Conservation (phyloP, 306 rosid species). For the Begonia masoniana region DNA sequence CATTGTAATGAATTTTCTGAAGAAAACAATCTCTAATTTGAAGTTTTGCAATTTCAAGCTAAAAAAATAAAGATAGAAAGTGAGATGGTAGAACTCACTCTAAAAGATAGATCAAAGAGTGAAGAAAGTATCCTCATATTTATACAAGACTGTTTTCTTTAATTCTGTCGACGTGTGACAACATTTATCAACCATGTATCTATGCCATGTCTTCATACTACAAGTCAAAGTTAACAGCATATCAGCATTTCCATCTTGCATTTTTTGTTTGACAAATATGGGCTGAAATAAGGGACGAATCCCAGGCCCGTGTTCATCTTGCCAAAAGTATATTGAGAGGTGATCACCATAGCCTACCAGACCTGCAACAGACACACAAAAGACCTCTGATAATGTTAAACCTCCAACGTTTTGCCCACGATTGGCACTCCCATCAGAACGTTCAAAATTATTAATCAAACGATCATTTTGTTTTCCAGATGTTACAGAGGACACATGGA, state of each 20-base stretch:
- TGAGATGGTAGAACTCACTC: no score
- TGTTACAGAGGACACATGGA: conserved; percentile 27
- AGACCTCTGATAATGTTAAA: conserved; percentile 68
- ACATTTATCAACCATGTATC: conserved; percentile 54
- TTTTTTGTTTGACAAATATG: conserved; percentile 16
- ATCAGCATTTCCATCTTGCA: conserved; percentile 19
- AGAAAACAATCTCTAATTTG: no score
- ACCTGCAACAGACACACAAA: conserved; percentile 73
- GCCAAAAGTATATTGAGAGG: conserved; percentile 48
- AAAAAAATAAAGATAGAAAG: no score
- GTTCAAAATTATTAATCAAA: conserved; percentile 29
- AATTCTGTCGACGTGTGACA: no score
- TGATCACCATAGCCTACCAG: conserved; percentile 80
- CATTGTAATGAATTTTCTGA: no score
- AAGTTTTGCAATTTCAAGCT: no score
- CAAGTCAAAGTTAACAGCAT: conserved; percentile 19
- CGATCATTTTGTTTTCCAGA: conserved; percentile 37
- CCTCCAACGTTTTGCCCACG: conserved; percentile 43
- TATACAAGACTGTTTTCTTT: no score
- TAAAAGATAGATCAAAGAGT: no score
- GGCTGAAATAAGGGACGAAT: conserved; percentile 20
- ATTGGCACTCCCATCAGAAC: conserved; percentile 21
- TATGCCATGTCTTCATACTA: conserved; percentile 60
- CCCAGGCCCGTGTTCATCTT: conserved; percentile 27
- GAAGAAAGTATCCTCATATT: no score